A percentile compares a stretch with the other conserved stretches of the same genome.
Conservation (phyloP, 1,139 yeast genomes). For the Sugiyamaella castrensis region DNA sequence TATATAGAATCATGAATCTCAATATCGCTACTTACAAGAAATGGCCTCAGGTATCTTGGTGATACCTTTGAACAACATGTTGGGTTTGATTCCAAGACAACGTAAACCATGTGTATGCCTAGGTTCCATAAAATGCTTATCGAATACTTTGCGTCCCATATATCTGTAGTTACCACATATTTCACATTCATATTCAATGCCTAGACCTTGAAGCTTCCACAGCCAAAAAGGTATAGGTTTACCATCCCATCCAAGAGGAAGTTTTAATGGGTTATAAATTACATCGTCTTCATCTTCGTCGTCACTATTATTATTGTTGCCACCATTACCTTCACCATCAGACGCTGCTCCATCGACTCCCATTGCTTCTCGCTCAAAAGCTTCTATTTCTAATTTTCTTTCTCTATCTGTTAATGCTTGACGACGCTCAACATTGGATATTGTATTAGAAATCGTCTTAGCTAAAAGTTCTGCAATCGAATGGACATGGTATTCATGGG, state of each 20-base stretch:
- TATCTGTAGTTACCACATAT: conserved; percentile 77
- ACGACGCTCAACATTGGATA: conserved; percentile 61
- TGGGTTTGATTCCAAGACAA: conserved; percentile 66
- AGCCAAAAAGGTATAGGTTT: conserved; percentile 93
- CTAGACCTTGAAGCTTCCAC: conserved; percentile 83
- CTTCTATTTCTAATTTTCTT: conserved; percentile 52
- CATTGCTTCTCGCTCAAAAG: conserved; percentile 42
- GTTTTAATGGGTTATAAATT: conserved; percentile 46
- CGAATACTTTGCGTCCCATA: conserved; percentile 70
- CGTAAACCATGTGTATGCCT: conserved; percentile 73
- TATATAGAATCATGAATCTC: not conserved
- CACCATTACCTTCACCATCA: conserved; percentile 28
- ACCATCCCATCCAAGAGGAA: conserved; percentile 87
- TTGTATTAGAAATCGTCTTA: conserved; percentile 49
- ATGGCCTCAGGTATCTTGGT: conserved; percentile 66
- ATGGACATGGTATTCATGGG: conserved; percentile 41
- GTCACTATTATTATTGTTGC: conserved; percentile 24
- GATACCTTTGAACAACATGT: conserved; percentile 60
- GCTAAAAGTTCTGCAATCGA: conserved; percentile 40
- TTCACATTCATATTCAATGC: conserved; percentile 72
- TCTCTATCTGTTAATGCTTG: conserved; percentile 75
- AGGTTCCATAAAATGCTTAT: conserved; percentile 66
- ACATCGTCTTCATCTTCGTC: conserved; percentile 31
- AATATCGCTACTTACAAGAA: conserved; percentile 19
- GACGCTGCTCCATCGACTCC: conserved; percentile 17